A percentile compares a stretch with the other conserved stretches of the same genome.
Evolutionary conservation across 2,329 filamentous ascomycete species (phyloP).

Genomic region (Mycogone perniciosa): DNA sequence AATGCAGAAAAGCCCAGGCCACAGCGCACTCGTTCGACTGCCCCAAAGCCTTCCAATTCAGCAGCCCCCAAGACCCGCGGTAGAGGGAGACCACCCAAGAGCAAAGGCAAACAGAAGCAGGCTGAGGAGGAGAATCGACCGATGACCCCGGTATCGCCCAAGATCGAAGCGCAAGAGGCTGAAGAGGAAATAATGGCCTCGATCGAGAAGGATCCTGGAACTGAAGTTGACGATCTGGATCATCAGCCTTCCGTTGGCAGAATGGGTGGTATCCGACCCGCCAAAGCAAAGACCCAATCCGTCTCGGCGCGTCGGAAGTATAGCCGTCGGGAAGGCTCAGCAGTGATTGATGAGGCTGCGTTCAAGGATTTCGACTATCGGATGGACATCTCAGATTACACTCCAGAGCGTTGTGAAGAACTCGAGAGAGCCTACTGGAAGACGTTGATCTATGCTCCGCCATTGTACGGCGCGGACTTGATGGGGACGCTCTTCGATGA

Average conservation of each 20-base stretch:
- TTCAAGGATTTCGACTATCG: slow-evolving; percentile 90
- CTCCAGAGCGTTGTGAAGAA: slow-evolving; percentile 85
- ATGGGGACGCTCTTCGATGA: slow-evolving; percentile 93
- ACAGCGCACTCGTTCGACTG: slow-evolving; percentile 33
- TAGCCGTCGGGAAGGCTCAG: slow-evolving; percentile 69
- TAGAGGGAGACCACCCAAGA: slow-evolving; percentile 33
- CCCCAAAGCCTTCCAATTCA: slow-evolving; percentile 24
- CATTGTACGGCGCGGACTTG: slow-evolving; percentile 94
- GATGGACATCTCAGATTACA: slow-evolving; percentile 82
- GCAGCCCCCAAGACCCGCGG: slow-evolving; percentile 34
- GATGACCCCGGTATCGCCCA: slow-evolving; percentile 54
- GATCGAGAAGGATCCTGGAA: slow-evolving; percentile 42
- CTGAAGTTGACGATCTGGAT: slow-evolving; percentile 40
- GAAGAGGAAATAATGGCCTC: slow-evolving; percentile 38
- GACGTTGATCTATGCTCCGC: slow-evolving; percentile 88
- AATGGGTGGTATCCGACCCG: slow-evolving; percentile 43
- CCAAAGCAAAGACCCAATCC: slow-evolving; percentile 61
- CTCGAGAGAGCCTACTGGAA: slow-evolving; percentile 96
- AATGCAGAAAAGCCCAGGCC: slow-evolving; percentile 49
- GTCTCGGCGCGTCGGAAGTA: slow-evolving; percentile 83
- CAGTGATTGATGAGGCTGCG: slow-evolving; percentile 79
- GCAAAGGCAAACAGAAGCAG: slow-evolving; percentile 32
- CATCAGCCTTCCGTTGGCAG: slow-evolving; percentile 35
- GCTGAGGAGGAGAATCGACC: slow-evolving; percentile 45
- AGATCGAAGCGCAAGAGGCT: slow-evolving; percentile 29